Evolutionary conservation across 306 rosid genomes (phyloP).

Genomic region (Sicyos edulis): DNA sequence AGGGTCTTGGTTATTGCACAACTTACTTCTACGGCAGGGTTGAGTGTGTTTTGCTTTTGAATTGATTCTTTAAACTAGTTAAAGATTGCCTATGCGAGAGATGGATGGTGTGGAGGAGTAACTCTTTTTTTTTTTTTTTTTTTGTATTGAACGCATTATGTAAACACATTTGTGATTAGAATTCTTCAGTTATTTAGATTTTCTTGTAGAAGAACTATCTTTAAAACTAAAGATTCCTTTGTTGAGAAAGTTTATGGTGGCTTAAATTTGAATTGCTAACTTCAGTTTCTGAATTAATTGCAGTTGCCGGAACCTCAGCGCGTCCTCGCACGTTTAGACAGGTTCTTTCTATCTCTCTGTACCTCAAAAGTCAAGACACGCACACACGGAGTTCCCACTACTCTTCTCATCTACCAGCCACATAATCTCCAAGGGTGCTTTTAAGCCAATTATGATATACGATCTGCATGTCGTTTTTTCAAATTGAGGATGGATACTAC

Average conservation of each 20-base stretch:
- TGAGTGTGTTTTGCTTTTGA: neutral
- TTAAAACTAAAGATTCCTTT: neutral
- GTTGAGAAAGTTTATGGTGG: neutral
- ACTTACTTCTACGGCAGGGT: neutral
- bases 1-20: neutral
- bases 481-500: slow-evolving; percentile 1
- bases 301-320: slow-evolving; percentile 78
- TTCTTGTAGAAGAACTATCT: neutral
- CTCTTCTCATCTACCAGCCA: neutral
- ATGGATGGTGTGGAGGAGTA: slow-evolving; percentile 1
- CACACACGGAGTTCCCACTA: neutral
- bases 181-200: neutral
- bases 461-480: neutral
- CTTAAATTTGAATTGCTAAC: slow-evolving; percentile 12
- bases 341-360: slow-evolving; percentile 35
- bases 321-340: slow-evolving; percentile 69
- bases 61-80: neutral
- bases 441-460: neutral
- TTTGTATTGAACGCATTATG: neutral
- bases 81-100: neutral
- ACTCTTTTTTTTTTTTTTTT: neutral
- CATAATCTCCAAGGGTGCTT: neutral
- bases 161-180: neutral
- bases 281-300: slow-evolving; percentile 32
- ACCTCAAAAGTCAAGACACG: neutral